Evolutionary conservation across 2,329 filamentous ascomycete genomes (phyloP), one percentile per base, ranked within the genome.

Genomic region (Cladosporium sp.): DNA sequence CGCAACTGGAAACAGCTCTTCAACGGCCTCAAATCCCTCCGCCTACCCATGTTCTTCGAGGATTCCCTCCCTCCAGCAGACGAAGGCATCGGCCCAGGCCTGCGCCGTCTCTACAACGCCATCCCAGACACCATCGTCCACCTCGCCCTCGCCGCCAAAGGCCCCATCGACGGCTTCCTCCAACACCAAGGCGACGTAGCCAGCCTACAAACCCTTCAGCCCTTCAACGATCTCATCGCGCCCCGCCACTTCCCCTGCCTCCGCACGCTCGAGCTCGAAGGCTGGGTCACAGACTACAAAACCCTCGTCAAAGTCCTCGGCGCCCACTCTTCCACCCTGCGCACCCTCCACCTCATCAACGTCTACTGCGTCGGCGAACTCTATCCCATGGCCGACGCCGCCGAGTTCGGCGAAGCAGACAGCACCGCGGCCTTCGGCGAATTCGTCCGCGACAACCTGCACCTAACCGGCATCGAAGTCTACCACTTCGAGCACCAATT

Each of bases 131-230:
- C 52, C 0, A 44, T 55, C 19, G 52, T 37, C 17, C 28, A 55
- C 40, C 40, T 55, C 20, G 52, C 52, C 6, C 52, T 55, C 15
- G 39, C 42, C 28, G 52, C 52, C 20, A 55, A 55, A 28, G 52
- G 52, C 19, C 52, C 52, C 25, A 37, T 55, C 12, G 52, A 55
- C 40, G 52, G 52, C 52, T 55, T 55, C 32, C 39, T 55, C 3
- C 52, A 55, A 24, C 22, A 55, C 22, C 24, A 55, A 36, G 52
- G 42, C 40, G 32, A 42, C 4, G 19, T 32, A 7, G 32, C 52
- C 32, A 28, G 28, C 40, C 28, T 55, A 0, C 40, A 55, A 37
- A 47, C 52, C 13, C 40, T 55, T 7, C 17, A 47, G 6, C 52
- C 52, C 15, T 55, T 55, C 52, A 55, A 45, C 32, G 32, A 25